Conservation (phyloP, 2,329 filamentous ascomycete species). For the Cryphonectria radicalis region DNA sequence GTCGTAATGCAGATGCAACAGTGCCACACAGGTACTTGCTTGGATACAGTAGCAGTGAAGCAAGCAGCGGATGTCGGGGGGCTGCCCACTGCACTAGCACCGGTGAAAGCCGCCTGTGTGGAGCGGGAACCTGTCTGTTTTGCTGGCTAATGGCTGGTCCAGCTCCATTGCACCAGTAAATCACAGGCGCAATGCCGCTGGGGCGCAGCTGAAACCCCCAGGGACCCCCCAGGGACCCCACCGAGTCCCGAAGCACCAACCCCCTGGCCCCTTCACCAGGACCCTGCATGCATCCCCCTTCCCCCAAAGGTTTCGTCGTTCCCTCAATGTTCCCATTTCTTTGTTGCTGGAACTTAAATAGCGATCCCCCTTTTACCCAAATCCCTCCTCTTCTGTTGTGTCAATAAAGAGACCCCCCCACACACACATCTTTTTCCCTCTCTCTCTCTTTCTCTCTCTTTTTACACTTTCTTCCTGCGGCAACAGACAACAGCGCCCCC, state of each 20-base stretch:
- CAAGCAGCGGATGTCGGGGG: neutral
- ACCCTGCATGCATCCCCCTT: slow-evolving; percentile 10
- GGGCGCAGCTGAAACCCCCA: slow-evolving; percentile 8
- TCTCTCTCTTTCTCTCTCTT: neutral
- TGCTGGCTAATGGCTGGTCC: neutral
- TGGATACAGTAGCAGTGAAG: neutral
- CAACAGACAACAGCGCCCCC: neutral
- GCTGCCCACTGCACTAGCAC: neutral
- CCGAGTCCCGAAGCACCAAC: neutral
- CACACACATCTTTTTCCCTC: neutral
- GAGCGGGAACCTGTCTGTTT: neutral
- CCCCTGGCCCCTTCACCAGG: neutral
- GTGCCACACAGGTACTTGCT: neutral
- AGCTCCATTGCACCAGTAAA: neutral
- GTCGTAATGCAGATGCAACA: neutral
- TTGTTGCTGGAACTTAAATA: slow-evolving; percentile 10
- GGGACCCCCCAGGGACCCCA: neutral
- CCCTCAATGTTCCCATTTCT: neutral
- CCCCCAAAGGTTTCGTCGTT: neutral
- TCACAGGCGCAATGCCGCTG: slow-evolving; percentile 2
- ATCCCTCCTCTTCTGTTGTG: too few relatives aligned
- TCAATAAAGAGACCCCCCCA: neutral
- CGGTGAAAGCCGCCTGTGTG: neutral
- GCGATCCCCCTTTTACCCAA: neutral
- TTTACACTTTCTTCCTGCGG: neutral